Percentiles rank a stretch among this genome's conserved stretches.
Conservation (phyloP, 176 grass and related monocot species). For the Oryza meyeriana region DNA sequence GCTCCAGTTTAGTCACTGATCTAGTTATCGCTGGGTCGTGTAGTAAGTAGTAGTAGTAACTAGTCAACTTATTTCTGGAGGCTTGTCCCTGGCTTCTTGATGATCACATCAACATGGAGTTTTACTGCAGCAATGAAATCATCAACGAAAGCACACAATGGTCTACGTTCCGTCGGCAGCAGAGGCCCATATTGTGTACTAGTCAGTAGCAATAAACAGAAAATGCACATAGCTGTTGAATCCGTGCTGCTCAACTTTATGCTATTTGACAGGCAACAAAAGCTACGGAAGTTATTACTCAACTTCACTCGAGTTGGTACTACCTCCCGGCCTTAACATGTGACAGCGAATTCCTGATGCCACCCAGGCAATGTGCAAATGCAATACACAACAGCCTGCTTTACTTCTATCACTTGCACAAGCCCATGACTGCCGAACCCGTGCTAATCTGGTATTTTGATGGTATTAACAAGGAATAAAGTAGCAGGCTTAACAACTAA, state of each 20-base stretch:
- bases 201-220: not conserved
- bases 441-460: slow-evolving; percentile 48
- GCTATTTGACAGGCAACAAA: not conserved
- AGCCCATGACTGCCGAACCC: not conserved
- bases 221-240: not conserved
- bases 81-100: not conserved
- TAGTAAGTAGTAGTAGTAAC: not conserved
- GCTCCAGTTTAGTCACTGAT: not conserved
- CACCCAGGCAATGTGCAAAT: not conserved
- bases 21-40: not conserved
- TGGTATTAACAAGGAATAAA: slow-evolving; percentile 74
- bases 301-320: not conserved
- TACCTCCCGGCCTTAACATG: not conserved
- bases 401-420: slow-evolving; percentile 3
- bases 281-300: slow-evolving; percentile 10
- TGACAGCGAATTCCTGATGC: not conserved
- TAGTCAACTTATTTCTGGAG: not conserved
- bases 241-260: not conserved
- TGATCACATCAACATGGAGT: not conserved
- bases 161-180: not conserved
- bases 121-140: not conserved
- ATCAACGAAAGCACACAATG: not conserved
- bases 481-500: slow-evolving; percentile 45
- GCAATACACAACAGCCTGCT: not conserved
- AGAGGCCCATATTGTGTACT: not conserved